These are phyloP conservation scores for Cyclocybe cylindracea DNA, from an alignment of 768 basidiomycete genomes.

Conservation along the genomic window DNA sequence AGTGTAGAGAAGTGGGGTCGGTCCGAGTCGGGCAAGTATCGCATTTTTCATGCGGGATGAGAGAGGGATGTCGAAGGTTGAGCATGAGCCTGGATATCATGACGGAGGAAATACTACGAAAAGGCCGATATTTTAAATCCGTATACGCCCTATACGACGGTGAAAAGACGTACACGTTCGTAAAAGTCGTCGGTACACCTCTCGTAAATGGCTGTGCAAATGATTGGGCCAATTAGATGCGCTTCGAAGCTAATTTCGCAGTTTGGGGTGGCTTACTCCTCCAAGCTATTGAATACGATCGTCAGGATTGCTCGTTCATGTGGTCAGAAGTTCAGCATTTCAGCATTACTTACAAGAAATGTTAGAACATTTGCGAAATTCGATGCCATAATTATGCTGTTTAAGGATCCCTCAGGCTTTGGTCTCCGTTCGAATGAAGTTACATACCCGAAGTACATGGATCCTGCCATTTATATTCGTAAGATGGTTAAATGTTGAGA, in stretches of 20 bases:
- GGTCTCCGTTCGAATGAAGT: neutral
- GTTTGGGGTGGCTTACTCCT: conserved; percentile 24
- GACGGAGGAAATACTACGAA: conserved; percentile 33
- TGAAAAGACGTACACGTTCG: conserved; percentile 31
- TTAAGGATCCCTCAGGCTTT: neutral
- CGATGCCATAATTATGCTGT: conserved; percentile 36
- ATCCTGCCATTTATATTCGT: conserved; percentile 24
- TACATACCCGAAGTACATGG: conserved; percentile 39
- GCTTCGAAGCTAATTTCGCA: neutral
- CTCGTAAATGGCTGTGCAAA: conserved; percentile 28
- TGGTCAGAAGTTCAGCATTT: neutral
- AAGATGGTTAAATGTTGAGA: neutral
- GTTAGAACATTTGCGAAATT: conserved; percentile 39
- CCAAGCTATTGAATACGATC: conserved; percentile 24
- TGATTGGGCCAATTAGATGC: neutral
- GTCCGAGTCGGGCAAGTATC: conserved; percentile 2
- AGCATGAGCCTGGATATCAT: conserved; percentile 42
- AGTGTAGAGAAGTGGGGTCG: neutral
- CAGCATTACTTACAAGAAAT: conserved; percentile 29
- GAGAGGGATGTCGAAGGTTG: conserved; percentile 37
- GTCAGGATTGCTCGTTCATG: neutral
- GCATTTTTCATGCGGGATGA: conserved; percentile 10
- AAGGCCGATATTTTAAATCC: neutral
- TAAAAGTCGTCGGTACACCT: conserved; percentile 32
- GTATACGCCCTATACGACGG: neutral